These are phyloP conservation scores for Metahyphopichia silvanorum DNA, from an alignment of 805 yeast species.

Conservation along the genomic window DNA sequence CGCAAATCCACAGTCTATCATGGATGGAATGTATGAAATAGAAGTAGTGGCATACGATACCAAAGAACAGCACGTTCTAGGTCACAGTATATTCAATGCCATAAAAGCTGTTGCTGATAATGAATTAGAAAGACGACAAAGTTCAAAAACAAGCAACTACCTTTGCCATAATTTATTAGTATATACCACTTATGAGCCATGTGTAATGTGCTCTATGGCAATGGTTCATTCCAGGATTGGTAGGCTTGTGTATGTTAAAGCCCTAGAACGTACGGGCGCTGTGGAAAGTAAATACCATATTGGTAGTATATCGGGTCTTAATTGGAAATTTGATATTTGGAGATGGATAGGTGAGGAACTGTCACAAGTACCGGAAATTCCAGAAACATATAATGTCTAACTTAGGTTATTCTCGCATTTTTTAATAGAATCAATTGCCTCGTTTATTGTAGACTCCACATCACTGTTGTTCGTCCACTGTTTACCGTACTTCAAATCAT, in stretches of 20 bases:
- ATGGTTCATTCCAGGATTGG: slow-evolving; percentile 83
- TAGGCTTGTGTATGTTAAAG: slow-evolving; percentile 57
- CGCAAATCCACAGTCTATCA: slow-evolving; percentile 15
- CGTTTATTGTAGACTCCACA: slow-evolving; percentile 10
- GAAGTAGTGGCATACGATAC: slow-evolving; percentile 42
- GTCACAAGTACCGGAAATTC: slow-evolving; percentile 1
- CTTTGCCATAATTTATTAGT: slow-evolving; percentile 76
- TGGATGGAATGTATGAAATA: slow-evolving; percentile 14
- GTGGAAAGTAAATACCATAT: slow-evolving; percentile 71
- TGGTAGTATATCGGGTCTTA: slow-evolving; percentile 71
- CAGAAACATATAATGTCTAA: not conserved
- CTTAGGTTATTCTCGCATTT: slow-evolving; percentile 8
- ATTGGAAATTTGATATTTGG: slow-evolving; percentile 87
- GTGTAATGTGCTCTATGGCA: slow-evolving; percentile 97
- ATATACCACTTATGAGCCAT: slow-evolving; percentile 92
- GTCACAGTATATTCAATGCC: slow-evolving; percentile 75
- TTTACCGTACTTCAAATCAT: slow-evolving; percentile 23
- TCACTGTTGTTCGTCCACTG: slow-evolving; percentile 12
- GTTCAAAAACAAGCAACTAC: slow-evolving; percentile 32
- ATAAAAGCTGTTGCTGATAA: slow-evolving; percentile 58
- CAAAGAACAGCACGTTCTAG: slow-evolving; percentile 44
- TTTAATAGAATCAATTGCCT: slow-evolving; percentile 11
- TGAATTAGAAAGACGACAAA: slow-evolving; percentile 43
- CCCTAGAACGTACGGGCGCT: slow-evolving; percentile 37
- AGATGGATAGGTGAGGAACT: slow-evolving; percentile 53